Conservation (phyloP, 495 filamentous ascomycete species). For the Annulohypoxylon stygium region DNA sequence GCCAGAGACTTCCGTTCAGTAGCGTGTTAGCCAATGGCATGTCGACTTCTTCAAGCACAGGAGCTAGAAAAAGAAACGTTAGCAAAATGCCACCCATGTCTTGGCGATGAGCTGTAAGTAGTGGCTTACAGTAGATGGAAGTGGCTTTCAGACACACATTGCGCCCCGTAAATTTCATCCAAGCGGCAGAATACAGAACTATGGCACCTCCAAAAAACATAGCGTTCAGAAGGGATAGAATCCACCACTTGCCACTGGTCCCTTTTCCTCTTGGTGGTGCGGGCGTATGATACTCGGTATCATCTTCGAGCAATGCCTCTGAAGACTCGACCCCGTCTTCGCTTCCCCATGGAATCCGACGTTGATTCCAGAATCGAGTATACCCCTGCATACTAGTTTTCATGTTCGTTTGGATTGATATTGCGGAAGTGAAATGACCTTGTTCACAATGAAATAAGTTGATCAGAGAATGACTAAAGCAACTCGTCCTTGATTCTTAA, state of each 20-base stretch:
- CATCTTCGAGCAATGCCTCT: constrained; percentile 19
- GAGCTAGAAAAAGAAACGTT: constrained; percentile 17
- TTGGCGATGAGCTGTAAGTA: background rate
- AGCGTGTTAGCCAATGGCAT: constrained; percentile 24
- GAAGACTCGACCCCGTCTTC: constrained; percentile 15
- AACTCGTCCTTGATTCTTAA: background rate
- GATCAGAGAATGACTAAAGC: background rate
- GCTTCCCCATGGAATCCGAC: background rate
- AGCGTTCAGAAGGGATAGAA: constrained; percentile 14
- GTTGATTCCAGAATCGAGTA: background rate
- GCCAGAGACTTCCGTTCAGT: constrained; percentile 35
- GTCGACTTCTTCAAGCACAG: constrained; percentile 31
- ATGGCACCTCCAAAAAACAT: constrained; percentile 13
- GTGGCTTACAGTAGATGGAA: constrained; percentile 32
- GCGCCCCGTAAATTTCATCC: constrained; percentile 16
- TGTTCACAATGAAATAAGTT: background rate
- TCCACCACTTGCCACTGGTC: background rate
- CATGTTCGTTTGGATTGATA: constrained; percentile 6
- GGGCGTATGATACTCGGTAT: background rate
- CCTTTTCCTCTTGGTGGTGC: background rate
- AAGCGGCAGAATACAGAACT: constrained; percentile 25
- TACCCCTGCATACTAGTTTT: background rate
- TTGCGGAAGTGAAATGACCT: background rate
- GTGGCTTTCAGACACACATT: constrained; percentile 34
- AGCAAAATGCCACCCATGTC: background rate